Evolutionary conservation across 2,329 filamentous ascomycete genomes (phyloP).

Genomic region (Trichoderma citrinoviride): DNA sequence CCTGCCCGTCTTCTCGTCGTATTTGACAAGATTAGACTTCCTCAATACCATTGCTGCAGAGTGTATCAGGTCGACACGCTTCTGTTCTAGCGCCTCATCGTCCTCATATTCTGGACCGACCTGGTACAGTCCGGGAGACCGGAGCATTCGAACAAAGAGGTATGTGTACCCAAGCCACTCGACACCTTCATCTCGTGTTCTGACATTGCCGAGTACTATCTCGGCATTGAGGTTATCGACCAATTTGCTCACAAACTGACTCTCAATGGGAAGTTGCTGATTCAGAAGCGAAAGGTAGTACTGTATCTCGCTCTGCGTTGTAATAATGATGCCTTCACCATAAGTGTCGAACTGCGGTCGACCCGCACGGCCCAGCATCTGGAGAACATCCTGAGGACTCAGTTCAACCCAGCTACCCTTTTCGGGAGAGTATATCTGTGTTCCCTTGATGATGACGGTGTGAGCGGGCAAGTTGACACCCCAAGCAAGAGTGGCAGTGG

Average conservation of each 20-base stretch:
- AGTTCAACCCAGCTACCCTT: constrained; percentile 98
- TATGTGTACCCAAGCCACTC: constrained; percentile 99
- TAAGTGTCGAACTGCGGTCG: constrained; percentile 96
- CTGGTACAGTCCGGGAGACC: constrained; percentile 90
- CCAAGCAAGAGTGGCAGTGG: constrained; percentile 97
- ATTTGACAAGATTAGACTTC: constrained; percentile 86
- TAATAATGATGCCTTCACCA: constrained; percentile 98
- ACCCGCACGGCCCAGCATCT: constrained; percentile 97
- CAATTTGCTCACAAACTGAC: constrained; percentile 87
- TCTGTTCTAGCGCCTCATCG: constrained; percentile 88
- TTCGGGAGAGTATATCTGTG: constrained; percentile 95
- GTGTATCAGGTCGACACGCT: constrained; percentile 94
- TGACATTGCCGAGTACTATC: constrained; percentile 88
- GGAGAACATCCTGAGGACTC: constrained; percentile 93
- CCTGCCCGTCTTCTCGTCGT: constrained; percentile 88
- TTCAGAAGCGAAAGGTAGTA: constrained; percentile 97
- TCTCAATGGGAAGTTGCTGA: constrained; percentile 95
- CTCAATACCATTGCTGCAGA: constrained; percentile 86
- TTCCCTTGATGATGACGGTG: constrained; percentile 98
- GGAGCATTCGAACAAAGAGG: constrained; percentile 94
- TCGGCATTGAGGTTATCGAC: constrained; percentile 97
- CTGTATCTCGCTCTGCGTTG: constrained; percentile 88
- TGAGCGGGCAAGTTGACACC: constrained; percentile 97
- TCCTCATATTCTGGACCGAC: constrained; percentile 95
- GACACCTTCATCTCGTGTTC: constrained; percentile 91